phyloP scores from a whole-genome alignment of 2,329 filamentous ascomycete species.

The Conoideocrella luteorostrata region DNA sequence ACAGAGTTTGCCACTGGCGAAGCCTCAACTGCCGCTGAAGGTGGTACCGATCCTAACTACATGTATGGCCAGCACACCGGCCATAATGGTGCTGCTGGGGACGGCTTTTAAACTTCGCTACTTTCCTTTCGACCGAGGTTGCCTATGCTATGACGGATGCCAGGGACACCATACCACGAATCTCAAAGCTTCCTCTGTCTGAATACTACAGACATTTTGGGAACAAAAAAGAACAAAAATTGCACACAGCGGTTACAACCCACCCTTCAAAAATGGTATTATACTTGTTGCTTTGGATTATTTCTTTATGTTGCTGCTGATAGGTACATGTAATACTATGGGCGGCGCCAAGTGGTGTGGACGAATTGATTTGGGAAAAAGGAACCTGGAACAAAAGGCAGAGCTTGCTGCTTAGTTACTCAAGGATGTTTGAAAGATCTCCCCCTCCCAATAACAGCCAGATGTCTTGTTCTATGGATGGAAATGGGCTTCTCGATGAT shows the following conservation, averaged over 20 bases:
- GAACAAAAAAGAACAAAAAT: too few species aligned
- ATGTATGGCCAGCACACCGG: constrained; percentile 48
- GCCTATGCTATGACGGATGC: constrained; percentile 3
- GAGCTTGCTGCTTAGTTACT: background rate
- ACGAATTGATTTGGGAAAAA: constrained; percentile 1
- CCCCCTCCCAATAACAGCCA: background rate
- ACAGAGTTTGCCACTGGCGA: constrained; percentile 40
- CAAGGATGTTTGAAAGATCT: background rate
- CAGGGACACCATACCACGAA: background rate
- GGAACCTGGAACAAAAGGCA: background rate
- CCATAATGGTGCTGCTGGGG: constrained; percentile 51
- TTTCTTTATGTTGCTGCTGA: background rate
- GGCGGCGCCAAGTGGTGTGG: constrained; percentile 6
- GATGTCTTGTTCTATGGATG: constrained; percentile 41
- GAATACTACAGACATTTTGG: too few species aligned
- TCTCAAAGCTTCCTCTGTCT: background rate
- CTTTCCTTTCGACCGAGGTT: background rate
- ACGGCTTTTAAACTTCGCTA: constrained; percentile 37
- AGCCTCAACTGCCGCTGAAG: constrained; percentile 32
- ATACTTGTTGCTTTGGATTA: background rate
- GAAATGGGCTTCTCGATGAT: constrained; percentile 82
- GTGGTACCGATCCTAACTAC: constrained; percentile 36
- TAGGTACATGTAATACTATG: constrained; percentile 8
- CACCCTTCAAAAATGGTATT: too few species aligned
- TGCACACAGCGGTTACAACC: too few species aligned